phyloP scores from a whole-genome alignment of 495 filamentous ascomycete genomes.

The Lasiosphaeriaceae sp. region DNA sequence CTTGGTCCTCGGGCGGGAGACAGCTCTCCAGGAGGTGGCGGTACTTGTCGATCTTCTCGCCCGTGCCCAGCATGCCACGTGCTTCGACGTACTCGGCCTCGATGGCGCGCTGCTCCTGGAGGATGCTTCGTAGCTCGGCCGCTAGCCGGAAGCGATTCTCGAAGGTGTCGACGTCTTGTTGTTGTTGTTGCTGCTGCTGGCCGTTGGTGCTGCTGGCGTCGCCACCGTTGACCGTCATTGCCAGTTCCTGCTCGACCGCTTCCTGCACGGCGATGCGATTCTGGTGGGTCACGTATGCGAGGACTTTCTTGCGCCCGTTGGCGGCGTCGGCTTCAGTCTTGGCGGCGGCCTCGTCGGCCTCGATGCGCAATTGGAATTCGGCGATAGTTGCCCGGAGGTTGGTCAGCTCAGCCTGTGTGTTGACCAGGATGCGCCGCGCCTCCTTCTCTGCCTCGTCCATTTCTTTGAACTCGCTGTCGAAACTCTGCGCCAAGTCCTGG shows the following conservation, averaged over 20 bases:
- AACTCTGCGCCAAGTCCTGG: slow-evolving; percentile 51
- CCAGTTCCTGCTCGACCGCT: slow-evolving; percentile 31
- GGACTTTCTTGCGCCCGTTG: slow-evolving; percentile 30
- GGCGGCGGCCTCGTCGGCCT: slow-evolving; percentile 40
- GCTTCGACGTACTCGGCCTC: slow-evolving; percentile 48
- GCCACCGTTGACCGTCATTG: slow-evolving; percentile 26
- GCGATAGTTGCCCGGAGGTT: slow-evolving; percentile 44
- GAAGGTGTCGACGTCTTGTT: slow-evolving; percentile 24
- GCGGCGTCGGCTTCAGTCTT: slow-evolving; percentile 36
- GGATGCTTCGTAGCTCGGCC: slow-evolving; percentile 32
- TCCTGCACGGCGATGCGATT: slow-evolving; percentile 37
- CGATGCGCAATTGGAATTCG: slow-evolving; percentile 42
- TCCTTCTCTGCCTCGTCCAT: slow-evolving; percentile 56
- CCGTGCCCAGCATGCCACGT: slow-evolving; percentile 39
- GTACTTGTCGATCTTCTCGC: slow-evolving; percentile 48
- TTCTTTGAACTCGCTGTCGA: slow-evolving; percentile 58
- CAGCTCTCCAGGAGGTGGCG: slow-evolving; percentile 41
- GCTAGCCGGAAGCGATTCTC: slow-evolving; percentile 38
- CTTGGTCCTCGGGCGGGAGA: slow-evolving; percentile 42
- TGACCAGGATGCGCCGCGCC: slow-evolving; percentile 50
- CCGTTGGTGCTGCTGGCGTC: slow-evolving; percentile 11
- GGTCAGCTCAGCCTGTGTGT: slow-evolving; percentile 52
- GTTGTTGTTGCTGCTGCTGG: neutral
- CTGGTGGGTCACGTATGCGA: slow-evolving; percentile 37
- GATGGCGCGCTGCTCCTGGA: slow-evolving; percentile 34